Evolutionary conservation across 2,329 filamentous ascomycete species (phyloP), one percentile per base, ranked within the genome.

Genomic region (Thielaviopsis musarum): DNA sequence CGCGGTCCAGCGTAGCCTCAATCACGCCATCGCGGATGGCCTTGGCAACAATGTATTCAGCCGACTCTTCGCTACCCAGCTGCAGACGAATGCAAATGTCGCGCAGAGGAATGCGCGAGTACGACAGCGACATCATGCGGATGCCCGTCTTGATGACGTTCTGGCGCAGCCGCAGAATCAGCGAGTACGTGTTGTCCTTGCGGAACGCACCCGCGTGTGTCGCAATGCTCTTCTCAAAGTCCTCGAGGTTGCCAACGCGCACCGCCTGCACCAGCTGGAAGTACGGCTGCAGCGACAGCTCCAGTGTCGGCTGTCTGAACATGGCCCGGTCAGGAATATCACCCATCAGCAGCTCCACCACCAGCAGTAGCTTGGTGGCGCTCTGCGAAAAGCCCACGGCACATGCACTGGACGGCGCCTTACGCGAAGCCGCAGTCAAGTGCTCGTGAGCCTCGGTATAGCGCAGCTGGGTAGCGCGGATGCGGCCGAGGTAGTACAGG

Each of bases 111-210:
- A 98, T 98, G 63, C 91, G 88, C 62, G 91, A 95, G 76, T 98
- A 98, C 21, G 91, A 95, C 64, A 98, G 78, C 49, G 91, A 97
- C 82, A 98, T 95, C 90, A 97, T 96, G 66, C 93, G 89, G 64
- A 98, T 95, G 65, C 93, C 93, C 3, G 93, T 98, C 78, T 95
- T 95, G 82, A 98, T 97, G 69, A 98, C 93, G 69, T 98, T 98
- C 73, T 98, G 93, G 66, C 93, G 85, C 63, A 98, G 79, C 63
- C 93, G 91, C 64, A 97, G 80, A 66, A 97, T 94, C 61, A 98
- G 79, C 12, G 91, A 95, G 76, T 97, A 97, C 21, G 91, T 97
- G 60, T 88, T 88, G 70, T 98, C 93, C 65, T 87, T 85, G 68
- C 89, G 86, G 83, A 97, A 98, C 12, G 84, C 85, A 52, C 87